Evolutionary conservation across 139 green algal genomes (phyloP).

Genomic region (Haematococcus sp.): DNA sequence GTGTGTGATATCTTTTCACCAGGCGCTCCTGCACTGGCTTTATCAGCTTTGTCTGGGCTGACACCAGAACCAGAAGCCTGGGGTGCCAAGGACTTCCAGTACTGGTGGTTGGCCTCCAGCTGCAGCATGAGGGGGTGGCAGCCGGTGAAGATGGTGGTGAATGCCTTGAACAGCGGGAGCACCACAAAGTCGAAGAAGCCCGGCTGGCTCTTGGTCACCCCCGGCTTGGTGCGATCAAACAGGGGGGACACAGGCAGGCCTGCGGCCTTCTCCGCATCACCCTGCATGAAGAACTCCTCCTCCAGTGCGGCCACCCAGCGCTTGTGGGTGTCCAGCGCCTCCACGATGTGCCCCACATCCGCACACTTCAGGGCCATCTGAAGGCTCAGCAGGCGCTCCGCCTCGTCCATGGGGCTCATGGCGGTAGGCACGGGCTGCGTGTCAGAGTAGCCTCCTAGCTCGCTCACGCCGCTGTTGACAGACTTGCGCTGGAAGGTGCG

Average conservation of each 20-base stretch:
- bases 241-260: slow-evolving; percentile 42
- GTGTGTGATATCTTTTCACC: too few species aligned
- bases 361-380: slow-evolving; percentile 59
- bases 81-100: background rate
- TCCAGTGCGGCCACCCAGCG: slow-evolving; percentile 52
- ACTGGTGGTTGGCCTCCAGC: slow-evolving; percentile 11
- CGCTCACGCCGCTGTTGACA: too few species aligned
- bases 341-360: slow-evolving; percentile 53
- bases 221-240: slow-evolving; percentile 54
- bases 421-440: too few species aligned
- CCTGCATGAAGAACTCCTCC: slow-evolving; percentile 58
- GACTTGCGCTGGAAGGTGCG: too few species aligned
- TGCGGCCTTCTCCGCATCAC: slow-evolving; percentile 43
- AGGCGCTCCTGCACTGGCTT: too few species aligned
- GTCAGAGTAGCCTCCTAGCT: too few species aligned
- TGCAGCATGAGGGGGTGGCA: background rate
- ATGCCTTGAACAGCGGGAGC: slow-evolving; percentile 31
- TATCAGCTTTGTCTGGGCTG: too few species aligned
- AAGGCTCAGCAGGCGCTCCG: slow-evolving; percentile 34
- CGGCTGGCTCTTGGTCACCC: slow-evolving; percentile 54
- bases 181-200: slow-evolving; percentile 22
- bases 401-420: slow-evolving; percentile 36
- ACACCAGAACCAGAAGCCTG: background rate
- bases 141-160: slow-evolving; percentile 15
- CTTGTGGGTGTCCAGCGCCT: slow-evolving; percentile 38